Conservation (phyloP, 192 early-diverging fungal species). For the Coemansia sp. region DNA sequence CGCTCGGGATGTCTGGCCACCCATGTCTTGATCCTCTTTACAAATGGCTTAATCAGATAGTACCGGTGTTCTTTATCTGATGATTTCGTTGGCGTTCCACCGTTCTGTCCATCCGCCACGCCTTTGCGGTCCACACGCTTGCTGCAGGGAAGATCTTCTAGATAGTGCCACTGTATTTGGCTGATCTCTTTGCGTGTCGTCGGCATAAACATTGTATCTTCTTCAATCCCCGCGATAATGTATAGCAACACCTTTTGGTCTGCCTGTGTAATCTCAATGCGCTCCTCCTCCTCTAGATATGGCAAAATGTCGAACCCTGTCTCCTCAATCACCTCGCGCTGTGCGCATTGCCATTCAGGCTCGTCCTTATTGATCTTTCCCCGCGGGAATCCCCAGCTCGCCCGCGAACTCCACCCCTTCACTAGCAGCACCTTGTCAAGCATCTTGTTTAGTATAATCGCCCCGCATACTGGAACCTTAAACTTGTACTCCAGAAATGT, state of each 20-base stretch:
- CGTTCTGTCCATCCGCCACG: slow-evolving; percentile 2
- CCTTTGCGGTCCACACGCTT: slow-evolving; percentile 34
- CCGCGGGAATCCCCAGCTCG: slow-evolving; percentile 97
- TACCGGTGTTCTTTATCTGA: slow-evolving; percentile 58
- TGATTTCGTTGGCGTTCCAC: slow-evolving; percentile 15
- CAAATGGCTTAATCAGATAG: slow-evolving; percentile 74
- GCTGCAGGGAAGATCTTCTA: slow-evolving; percentile 60
- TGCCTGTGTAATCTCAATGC: slow-evolving; percentile 82
- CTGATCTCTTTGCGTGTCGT: slow-evolving; percentile 94
- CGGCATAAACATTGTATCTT: slow-evolving; percentile 76
- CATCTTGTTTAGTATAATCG: slow-evolving; percentile 83
- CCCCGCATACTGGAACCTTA: slow-evolving; percentile 95
- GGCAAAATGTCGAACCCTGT: slow-evolving; percentile 87
- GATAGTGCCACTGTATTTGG: slow-evolving; percentile 67
- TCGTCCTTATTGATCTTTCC: slow-evolving; percentile 99
- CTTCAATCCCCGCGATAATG: slow-evolving; percentile 83
- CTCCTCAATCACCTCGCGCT: slow-evolving; percentile 93
- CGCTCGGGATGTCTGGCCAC: slow-evolving; percentile 34
- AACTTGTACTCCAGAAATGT: slow-evolving; percentile 96
- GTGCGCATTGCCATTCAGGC: slow-evolving; percentile 79
- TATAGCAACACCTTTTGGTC: slow-evolving; percentile 91
- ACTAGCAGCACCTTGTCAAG: slow-evolving; percentile 83
- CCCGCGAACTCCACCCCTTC: slow-evolving; percentile 84
- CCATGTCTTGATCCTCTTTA: slow-evolving; percentile 55
- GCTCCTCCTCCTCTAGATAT: slow-evolving; percentile 70